Evolutionary conservation across 225 moss, liverwort and hornwort genomes (phyloP), one percentile per base, ranked within the genome.

Genomic region (Physcomitrium patens): DNA sequence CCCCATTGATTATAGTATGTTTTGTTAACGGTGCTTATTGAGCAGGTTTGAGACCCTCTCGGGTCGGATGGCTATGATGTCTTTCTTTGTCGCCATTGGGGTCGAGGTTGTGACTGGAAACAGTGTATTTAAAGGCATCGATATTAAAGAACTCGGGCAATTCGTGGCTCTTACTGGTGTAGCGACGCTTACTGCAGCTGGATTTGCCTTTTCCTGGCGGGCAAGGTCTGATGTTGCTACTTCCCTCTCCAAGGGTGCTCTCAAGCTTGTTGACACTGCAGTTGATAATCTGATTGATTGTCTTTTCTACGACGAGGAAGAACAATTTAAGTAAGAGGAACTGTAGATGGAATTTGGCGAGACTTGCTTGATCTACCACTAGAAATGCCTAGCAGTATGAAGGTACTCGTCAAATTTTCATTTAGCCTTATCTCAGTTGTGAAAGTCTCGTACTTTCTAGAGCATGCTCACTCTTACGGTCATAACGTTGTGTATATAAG

Each of bases 31-130:
- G 20, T 63, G 9, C 37, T 0, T 43, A 12, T 13, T 63, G 8
- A 58, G 45, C 84, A 87, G 91, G 61, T 99, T 95, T 78, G 99
- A 99, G 72, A 93, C 91, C 13, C 81, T 99, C 5, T 93, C 99
- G 4, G 99, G 99, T 10, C 85, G 99, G 8, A 82, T 99, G 64
- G 99, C 99, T 8, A 99, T 99, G 99, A 89, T 99, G 85, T 95
- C 99, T 12, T 90, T 99, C 58, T 95, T 90, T 44, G 76, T 90
- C 23, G 93, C 99, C 4, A 86, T 99, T 6, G 99, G 90, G 28
- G 86, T 95, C 7, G 99, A 99, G 75, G 8, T 89, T 14, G 83
- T 81, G 55, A 99, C 95, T 0, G 95, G 93, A 28, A 93, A 93
- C 70, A 93, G 93, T 23, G 76, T 99, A 9, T 99, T 95, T 53